Evolutionary conservation across 176 grass and related monocot genomes (phyloP), one percentile per base, ranked within the genome.

Genomic region (Musa schizocarpa): DNA sequence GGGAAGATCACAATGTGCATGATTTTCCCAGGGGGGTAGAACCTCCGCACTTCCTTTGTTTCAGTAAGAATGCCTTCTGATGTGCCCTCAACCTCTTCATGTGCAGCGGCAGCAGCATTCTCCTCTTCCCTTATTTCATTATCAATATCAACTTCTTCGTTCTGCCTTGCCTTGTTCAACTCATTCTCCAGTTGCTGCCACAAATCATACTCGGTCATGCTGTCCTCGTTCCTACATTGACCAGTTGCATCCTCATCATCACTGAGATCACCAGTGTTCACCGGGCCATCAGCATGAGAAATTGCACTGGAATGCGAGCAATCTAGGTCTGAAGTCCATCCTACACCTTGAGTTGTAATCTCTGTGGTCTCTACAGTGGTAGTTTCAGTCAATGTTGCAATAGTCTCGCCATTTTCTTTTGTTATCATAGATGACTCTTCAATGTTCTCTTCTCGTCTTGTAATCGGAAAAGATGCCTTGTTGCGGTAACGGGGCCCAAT

Each of bases 131-230:
- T 61, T 78, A 89, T 89, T 54, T 91, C 95, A 83, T 83, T 88
- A 26, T 73, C 86, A 52, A 89, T 83, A 16, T 87, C 86, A 71
- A 83, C 73, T 7, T 89, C 84, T 68, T 80, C 94, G 50, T 79
- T 75, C 53, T 75, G 63, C 58, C 72, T 91, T 73, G 82, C 80
- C 48, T 77, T 80, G 79, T 82, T 91, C 58, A 98, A 82, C 69
- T 98, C 90, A 81, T 84, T 89, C 87, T 98, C 88, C 1, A 98
- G 84, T 80, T 98, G 90, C 63, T 91, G 86, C 90, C 90, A 98
- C 63, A 98, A 73, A 82, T 98, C 95, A 54, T 87, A 91, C 65
- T 91, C 88, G n/a, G 77, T 91, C 78, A 98, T 81, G 54, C 52
- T 87, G 65, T 79, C 81, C 74, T 86, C 86, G 7, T 69, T 74